Evolutionary conservation across 1,284 basidiomycete species (phyloP).

Genomic region (Termitomyces sp.): DNA sequence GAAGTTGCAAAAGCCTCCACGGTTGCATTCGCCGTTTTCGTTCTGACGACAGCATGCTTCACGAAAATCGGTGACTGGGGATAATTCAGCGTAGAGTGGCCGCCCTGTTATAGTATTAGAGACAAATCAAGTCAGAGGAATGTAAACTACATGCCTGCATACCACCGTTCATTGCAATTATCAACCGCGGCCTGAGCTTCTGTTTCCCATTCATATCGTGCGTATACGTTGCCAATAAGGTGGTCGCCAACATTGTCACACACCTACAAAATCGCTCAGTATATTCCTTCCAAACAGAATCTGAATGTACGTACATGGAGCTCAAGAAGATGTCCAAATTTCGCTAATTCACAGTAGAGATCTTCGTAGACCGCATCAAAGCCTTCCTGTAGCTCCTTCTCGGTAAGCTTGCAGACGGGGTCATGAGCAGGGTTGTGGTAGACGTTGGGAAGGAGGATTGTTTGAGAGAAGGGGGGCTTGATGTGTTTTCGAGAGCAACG

Average conservation of each 20-base stretch:
- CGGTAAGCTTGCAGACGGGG: slow-evolving; percentile 80
- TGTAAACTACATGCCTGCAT: slow-evolving; percentile 69
- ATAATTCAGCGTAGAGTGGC: slow-evolving; percentile 97
- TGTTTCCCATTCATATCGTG: slow-evolving; percentile 97
- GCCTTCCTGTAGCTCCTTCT: slow-evolving; percentile 87
- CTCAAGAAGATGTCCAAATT: slow-evolving; percentile 94
- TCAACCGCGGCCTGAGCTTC: slow-evolving; percentile 95
- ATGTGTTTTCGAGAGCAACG: slow-evolving; percentile 97
- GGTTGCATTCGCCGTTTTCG: slow-evolving; percentile 94
- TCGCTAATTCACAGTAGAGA: slow-evolving; percentile 86
- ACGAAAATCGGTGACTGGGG: slow-evolving; percentile 97
- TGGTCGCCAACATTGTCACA: slow-evolving; percentile 99
- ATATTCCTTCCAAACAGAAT: slow-evolving; percentile 1
- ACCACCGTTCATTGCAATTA: slow-evolving; percentile 94
- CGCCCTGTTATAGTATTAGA: slow-evolving; percentile 51
- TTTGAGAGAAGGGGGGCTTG: slow-evolving; percentile 95
- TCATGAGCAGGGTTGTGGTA: slow-evolving; percentile 98
- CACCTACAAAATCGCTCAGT: slow-evolving; percentile 46
- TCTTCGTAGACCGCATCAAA: slow-evolving; percentile 99
- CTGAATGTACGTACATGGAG: slow-evolving; percentile 67
- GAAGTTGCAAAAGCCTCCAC: slow-evolving; percentile 98
- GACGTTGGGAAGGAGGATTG: slow-evolving; percentile 96
- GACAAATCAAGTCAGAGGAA: slow-evolving; percentile 2
- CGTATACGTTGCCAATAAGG: slow-evolving; percentile 98
- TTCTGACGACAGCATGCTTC: slow-evolving; percentile 99